Percentiles rank a stretch among this genome's conserved stretches.
Evolutionary conservation across 2,329 filamentous ascomycete genomes (phyloP).

Genomic region (Alternaria brassicicola): DNA sequence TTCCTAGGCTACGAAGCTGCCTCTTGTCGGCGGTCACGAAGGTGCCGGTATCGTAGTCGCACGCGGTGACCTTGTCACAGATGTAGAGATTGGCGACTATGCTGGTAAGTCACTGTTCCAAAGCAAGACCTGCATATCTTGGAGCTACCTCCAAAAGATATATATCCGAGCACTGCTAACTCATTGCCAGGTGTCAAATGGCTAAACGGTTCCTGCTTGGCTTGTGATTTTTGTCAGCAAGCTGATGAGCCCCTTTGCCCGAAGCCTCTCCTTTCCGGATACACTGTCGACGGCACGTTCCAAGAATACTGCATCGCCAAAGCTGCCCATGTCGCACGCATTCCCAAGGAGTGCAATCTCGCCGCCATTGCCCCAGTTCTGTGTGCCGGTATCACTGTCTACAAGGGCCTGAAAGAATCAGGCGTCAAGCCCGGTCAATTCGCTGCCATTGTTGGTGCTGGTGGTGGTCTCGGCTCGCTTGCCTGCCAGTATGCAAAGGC

Average conservation of each 20-base stretch:
- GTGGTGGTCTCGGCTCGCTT: conserved; percentile 79
- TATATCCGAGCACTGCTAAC: not conserved
- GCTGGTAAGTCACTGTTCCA: conserved; percentile 55
- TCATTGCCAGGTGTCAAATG: conserved; percentile 70
- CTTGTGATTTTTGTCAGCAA: conserved; percentile 82
- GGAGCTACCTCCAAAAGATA: not conserved
- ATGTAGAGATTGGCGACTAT: conserved; percentile 78
- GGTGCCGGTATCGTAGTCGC: conserved; percentile 85
- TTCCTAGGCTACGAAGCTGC: conserved; percentile 69
- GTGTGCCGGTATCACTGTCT: conserved; percentile 85
- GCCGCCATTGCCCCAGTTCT: conserved; percentile 80
- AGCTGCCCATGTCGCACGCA: conserved; percentile 80
- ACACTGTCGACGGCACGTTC: conserved; percentile 91
- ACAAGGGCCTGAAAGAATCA: conserved; percentile 90
- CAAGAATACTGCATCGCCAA: conserved; percentile 92
- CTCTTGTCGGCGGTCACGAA: conserved; percentile 80
- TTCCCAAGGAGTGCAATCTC: conserved; percentile 77
- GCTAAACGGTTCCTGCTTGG: conserved; percentile 86
- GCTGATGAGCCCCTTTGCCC: conserved; percentile 83
- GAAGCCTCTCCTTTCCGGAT: conserved; percentile 78
- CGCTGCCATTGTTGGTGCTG: conserved; percentile 84
- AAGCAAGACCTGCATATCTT: not conserved
- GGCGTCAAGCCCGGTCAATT: conserved; percentile 74
- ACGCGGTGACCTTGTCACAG: conserved; percentile 74
- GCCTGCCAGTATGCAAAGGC: conserved; percentile 88